Evolutionary conservation across 2,329 filamentous ascomycete genomes (phyloP).

Genomic region (Colletotrichum coccodes): DNA sequence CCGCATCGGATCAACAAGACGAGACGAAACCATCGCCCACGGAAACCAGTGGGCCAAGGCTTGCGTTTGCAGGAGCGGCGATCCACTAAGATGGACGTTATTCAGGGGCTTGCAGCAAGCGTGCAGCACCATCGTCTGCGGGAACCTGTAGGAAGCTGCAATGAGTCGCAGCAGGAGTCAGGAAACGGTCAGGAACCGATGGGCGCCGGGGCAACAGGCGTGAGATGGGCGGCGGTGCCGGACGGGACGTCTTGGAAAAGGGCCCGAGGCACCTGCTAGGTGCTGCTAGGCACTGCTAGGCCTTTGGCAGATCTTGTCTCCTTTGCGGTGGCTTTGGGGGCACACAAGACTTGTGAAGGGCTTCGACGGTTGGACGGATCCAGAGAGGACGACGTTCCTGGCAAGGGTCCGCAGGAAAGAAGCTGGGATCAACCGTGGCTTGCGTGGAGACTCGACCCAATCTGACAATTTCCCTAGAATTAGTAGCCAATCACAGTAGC

Average conservation of each 20-base stretch:
- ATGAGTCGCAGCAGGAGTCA: slow-evolving; percentile 22
- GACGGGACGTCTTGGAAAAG: slow-evolving; percentile 24
- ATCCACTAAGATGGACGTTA: slow-evolving; percentile 28
- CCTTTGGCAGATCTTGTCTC: slow-evolving; percentile 1
- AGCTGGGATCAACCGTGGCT: slow-evolving; percentile 34
- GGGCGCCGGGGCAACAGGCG: slow-evolving; percentile 31
- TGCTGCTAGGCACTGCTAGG: neutral
- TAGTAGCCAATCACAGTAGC: slow-evolving; percentile 36
- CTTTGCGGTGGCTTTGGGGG: neutral
- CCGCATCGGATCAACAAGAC: slow-evolving; percentile 28
- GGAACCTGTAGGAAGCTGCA: slow-evolving; percentile 20
- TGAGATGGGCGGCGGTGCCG: slow-evolving; percentile 16
- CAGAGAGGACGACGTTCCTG: slow-evolving; percentile 3
- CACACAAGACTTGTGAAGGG: neutral
- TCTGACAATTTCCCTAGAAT: slow-evolving; percentile 40
- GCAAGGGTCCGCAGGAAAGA: slow-evolving; percentile 34
- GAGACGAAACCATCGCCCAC: slow-evolving; percentile 32
- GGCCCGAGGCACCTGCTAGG: slow-evolving; percentile 5
- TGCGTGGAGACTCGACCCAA: slow-evolving; percentile 31
- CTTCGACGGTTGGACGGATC: neutral
- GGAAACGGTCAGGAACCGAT: slow-evolving; percentile 16
- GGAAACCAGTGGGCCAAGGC: slow-evolving; percentile 28
- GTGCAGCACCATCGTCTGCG: slow-evolving; percentile 11
- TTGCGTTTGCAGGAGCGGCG: slow-evolving; percentile 26
- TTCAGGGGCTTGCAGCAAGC: slow-evolving; percentile 34